A percentile compares a stretch with the other conserved stretches of the same genome.
Evolutionary conservation across 2,329 filamentous ascomycete genomes (phyloP).

Genomic region (Raffaelea ambrosiae): DNA sequence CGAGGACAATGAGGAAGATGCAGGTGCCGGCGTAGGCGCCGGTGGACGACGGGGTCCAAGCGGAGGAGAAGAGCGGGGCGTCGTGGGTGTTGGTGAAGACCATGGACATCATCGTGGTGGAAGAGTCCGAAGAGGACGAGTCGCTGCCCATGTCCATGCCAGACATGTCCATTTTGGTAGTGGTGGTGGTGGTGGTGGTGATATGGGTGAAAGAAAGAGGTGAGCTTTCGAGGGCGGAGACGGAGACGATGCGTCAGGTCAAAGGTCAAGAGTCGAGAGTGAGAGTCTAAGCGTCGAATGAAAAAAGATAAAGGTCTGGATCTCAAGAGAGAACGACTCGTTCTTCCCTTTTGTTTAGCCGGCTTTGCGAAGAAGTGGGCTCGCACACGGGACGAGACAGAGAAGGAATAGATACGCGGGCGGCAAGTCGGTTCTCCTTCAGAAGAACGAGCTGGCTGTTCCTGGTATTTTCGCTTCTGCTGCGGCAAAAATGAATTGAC

Average conservation of each 20-base stretch:
- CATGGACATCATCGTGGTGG: constrained; percentile 9
- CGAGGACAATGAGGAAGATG: constrained; percentile 78
- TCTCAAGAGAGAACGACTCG: neutral
- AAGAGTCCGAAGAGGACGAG: constrained; percentile 1
- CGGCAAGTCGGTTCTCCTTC: too few species aligned
- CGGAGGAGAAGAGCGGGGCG: constrained; percentile 47
- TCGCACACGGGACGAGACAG: too few species aligned
- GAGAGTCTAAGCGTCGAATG: neutral
- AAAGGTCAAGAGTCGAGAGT: neutral
- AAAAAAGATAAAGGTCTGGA: neutral
- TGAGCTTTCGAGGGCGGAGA: neutral
- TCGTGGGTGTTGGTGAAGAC: constrained; percentile 49
- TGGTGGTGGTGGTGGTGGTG: neutral
- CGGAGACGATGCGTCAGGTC: neutral
- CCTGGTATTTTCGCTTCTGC: too few species aligned
- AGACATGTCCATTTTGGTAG: constrained; percentile 6
- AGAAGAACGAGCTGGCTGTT: too few species aligned
- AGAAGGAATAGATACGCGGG: too few species aligned
- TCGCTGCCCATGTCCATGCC: constrained; percentile 4
- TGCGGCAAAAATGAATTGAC: too few species aligned
- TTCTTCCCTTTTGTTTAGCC: too few species aligned
- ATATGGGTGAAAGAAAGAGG: neutral
- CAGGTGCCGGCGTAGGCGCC: constrained; percentile 81
- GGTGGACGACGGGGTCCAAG: constrained; percentile 63
- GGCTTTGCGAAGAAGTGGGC: too few species aligned